A percentile compares a stretch with the other conserved stretches of the same genome.
These are phyloP conservation scores for Neurospora crassa DNA, from an alignment of 2,329 filamentous ascomycete species.

Conservation along the genomic window DNA sequence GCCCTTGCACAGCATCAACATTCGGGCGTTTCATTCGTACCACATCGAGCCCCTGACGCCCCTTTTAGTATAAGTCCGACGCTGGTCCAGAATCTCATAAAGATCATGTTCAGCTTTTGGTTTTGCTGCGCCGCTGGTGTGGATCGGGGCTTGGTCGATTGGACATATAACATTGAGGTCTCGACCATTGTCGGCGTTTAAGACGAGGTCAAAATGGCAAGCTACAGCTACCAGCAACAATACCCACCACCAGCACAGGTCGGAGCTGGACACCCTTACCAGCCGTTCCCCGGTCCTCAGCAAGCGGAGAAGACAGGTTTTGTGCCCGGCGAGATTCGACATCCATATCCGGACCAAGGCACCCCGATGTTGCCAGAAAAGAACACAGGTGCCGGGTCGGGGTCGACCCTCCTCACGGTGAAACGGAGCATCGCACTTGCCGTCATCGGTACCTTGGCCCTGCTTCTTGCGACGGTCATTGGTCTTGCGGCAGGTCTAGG, in stretches of 20 bases:
- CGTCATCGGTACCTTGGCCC: conserved; percentile 8
- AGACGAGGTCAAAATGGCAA: not conserved
- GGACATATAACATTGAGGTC: not conserved
- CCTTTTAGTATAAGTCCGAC: not conserved
- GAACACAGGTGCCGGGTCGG: not conserved
- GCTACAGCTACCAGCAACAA: not conserved
- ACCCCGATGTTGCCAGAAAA: not conserved
- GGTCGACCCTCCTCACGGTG: conserved; percentile 6
- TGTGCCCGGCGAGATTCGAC: not conserved
- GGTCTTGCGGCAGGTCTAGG: conserved; percentile 22
- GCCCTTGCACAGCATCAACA: not conserved
- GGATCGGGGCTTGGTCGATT: not conserved
- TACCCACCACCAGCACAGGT: not conserved
- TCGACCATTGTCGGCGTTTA: not conserved
- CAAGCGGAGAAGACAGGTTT: not conserved
- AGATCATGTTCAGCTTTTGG: not conserved
- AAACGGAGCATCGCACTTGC: conserved; percentile 14
- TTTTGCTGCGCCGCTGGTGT: not conserved
- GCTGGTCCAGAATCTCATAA: not conserved
- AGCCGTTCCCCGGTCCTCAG: not conserved
- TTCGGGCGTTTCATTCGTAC: not conserved
- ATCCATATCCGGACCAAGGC: not conserved
- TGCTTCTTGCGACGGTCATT: conserved; percentile 19
- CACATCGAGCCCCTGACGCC: not conserved
- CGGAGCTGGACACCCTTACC: not conserved